Evolutionary conservation across 768 basidiomycete genomes (phyloP).

Genomic region (Leccinum rimulosum): DNA sequence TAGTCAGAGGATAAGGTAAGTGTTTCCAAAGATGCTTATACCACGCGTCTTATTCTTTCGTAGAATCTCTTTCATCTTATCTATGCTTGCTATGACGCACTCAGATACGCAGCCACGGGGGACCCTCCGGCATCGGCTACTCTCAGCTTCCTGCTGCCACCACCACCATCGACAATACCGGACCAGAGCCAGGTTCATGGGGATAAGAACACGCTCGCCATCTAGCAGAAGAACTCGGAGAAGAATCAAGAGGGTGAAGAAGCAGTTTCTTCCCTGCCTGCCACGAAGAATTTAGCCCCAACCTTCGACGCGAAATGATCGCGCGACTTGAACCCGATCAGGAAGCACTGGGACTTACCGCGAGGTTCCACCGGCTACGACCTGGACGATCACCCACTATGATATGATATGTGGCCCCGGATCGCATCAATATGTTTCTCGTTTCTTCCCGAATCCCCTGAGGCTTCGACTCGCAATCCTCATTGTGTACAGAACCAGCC

Average conservation of each 20-base stretch:
- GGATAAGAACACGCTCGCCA: conserved; percentile 99
- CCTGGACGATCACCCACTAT: neutral
- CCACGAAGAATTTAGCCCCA: conserved; percentile 15
- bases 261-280: no score
- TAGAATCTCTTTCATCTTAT: conserved; percentile 92
- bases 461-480: neutral
- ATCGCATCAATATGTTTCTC: neutral
- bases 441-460: neutral
- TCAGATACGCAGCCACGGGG: conserved; percentile 96
- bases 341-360: conserved; percentile 11
- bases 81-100: conserved; percentile 99
- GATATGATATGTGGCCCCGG: neutral
- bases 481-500: neutral
- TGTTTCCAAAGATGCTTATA: neutral
- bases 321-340: conserved; percentile 19
- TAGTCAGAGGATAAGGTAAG: no score
- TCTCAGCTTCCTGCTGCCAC: conserved; percentile 76
- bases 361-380: neutral
- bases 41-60: neutral
- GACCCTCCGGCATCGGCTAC: conserved; percentile 85
- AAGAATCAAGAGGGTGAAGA: conserved; percentile 74
- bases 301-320: conserved; percentile 10
- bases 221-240: conserved; percentile 91
- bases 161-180: conserved; percentile 61
- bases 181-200: conserved; percentile 95